phyloP scores from a whole-genome alignment of 2,329 filamentous ascomycete genomes.

The Penicillium thymicola region DNA sequence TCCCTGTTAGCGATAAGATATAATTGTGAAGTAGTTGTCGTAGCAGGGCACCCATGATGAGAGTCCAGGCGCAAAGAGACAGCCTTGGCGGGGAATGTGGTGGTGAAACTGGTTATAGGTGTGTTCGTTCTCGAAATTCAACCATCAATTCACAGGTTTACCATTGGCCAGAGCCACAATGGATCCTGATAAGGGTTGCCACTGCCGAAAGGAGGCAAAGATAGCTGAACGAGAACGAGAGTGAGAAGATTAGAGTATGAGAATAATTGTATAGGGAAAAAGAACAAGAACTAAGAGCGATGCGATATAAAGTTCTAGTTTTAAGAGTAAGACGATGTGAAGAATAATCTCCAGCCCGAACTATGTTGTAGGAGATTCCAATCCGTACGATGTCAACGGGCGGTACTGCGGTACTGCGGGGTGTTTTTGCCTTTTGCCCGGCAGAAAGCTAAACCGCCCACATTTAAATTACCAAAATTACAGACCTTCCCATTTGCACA shows the following conservation, averaged over 20 bases:
- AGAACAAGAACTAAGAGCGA: not conserved
- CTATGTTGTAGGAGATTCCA: not conserved
- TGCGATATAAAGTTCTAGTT: not conserved
- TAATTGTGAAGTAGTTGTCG: slow-evolving; percentile 17
- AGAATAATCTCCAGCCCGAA: too few relatives aligned
- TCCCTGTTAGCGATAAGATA: slow-evolving; percentile 50
- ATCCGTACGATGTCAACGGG: not conserved
- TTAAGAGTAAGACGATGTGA: not conserved
- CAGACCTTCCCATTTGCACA: not conserved
- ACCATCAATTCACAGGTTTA: not conserved
- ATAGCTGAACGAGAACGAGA: slow-evolving; percentile 31
- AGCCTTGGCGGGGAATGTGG: slow-evolving; percentile 55
- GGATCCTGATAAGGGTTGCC: slow-evolving; percentile 23
- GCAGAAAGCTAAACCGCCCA: not conserved
- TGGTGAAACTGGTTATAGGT: slow-evolving; percentile 36
- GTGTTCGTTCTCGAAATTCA: not conserved
- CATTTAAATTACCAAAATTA: not conserved
- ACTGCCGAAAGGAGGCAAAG: slow-evolving; percentile 30
- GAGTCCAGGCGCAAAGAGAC: slow-evolving; percentile 44
- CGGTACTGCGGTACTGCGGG: too few relatives aligned
- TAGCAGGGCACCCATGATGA: slow-evolving; percentile 58
- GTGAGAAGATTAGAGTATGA: slow-evolving; percentile 31
- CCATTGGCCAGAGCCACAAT: not conserved
- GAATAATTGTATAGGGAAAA: not conserved
- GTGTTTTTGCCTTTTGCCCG: not conserved